Evolutionary conservation across 495 filamentous ascomycete species (phyloP).

Genomic region (Viridothelium virens): DNA sequence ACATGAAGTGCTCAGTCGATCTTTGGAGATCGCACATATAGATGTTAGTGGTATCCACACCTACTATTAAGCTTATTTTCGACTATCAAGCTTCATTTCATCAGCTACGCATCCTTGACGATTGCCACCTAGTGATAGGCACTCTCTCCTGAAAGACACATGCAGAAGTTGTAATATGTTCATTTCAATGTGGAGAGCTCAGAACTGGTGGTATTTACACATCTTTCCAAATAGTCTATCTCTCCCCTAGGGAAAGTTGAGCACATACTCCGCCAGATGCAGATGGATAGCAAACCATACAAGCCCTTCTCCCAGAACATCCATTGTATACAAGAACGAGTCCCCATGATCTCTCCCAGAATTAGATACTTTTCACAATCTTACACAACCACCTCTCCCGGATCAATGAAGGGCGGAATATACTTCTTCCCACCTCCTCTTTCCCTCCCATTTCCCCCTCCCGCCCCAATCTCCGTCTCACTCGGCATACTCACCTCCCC

Average conservation of each 20-base stretch:
- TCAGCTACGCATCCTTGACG: no score
- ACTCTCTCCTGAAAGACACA: background rate
- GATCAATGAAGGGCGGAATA: slow-evolving; percentile 79
- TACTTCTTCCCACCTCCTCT: slow-evolving; percentile 52
- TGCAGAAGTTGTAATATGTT: background rate
- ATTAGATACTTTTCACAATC: slow-evolving; percentile 4
- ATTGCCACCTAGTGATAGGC: no score
- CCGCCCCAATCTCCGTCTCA: slow-evolving; percentile 55
- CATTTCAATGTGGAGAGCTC: background rate
- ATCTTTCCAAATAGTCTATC: background rate
- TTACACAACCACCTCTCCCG: slow-evolving; percentile 80
- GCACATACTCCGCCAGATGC: background rate
- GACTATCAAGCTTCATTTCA: no score
- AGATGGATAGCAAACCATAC: background rate
- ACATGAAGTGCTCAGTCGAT: no score
- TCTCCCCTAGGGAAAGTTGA: background rate
- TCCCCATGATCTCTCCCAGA: no score
- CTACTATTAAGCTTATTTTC: no score
- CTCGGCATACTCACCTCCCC: slow-evolving; percentile 65
- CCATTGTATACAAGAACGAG: background rate
- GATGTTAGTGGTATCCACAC: no score
- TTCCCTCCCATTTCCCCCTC: slow-evolving; percentile 39
- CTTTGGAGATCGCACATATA: no score
- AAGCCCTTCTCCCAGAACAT: background rate
- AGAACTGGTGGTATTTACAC: background rate